A percentile compares a stretch with the other conserved stretches of the same genome.
Conservation (phyloP, 2,329 filamentous ascomycete genomes). For the Colletotrichum tabaci region DNA sequence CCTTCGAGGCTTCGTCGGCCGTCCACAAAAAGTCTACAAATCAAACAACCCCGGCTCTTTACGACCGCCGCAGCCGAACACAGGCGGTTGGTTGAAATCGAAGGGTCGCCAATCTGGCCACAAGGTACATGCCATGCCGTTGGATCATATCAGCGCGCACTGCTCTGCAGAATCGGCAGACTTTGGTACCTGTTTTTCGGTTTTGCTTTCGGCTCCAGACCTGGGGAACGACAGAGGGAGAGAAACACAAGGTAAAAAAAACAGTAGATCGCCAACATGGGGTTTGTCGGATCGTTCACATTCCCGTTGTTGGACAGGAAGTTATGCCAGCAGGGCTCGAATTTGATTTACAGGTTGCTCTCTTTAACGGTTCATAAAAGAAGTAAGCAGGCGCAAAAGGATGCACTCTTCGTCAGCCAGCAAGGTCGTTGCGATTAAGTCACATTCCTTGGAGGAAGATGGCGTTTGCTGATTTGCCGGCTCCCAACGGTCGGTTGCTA, state of each 20-base stretch:
- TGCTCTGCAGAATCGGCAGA: not conserved
- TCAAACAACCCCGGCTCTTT: not conserved
- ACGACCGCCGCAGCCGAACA: conserved; percentile 10
- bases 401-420: not conserved
- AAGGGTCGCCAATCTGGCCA: conserved; percentile 18
- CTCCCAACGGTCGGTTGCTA: conserved; percentile 9
- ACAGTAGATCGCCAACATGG: not conserved
- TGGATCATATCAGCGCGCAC: not conserved
- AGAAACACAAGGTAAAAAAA: too few relatives aligned
- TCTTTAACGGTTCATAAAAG: not conserved
- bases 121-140: not conserved
- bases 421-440: conserved; percentile 1
- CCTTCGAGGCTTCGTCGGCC: conserved; percentile 2
- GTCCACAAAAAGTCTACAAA: not conserved
- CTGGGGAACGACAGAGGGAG: too few relatives aligned
- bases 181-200: not conserved
- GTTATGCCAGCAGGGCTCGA: not conserved
- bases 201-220: conserved; percentile 28
- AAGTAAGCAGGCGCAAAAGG: not conserved
- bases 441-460: not conserved
- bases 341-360: not conserved
- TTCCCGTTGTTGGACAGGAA: conserved; percentile 17
- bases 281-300: not conserved
- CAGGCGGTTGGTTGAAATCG: not conserved
- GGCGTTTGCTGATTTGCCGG: not conserved